A percentile compares a stretch with the other conserved stretches of the same genome.
These are phyloP conservation scores for Candida ascalaphidarum DNA, from an alignment of 805 yeast genomes.

Conservation along the genomic window DNA sequence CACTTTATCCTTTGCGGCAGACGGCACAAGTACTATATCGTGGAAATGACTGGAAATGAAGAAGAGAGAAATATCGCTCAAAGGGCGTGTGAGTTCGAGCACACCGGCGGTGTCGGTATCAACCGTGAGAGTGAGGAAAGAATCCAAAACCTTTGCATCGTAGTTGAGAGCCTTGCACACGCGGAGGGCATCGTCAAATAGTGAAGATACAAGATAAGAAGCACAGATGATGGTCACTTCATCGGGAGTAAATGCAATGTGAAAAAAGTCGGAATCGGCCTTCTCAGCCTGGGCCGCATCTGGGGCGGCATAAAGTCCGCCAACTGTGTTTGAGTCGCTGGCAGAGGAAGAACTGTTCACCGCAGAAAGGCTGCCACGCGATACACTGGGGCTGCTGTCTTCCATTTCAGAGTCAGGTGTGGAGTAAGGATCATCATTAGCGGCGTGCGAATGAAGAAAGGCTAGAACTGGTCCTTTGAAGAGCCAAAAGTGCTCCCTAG, in stretches of 20 bases:
- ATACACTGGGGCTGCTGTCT: no score
- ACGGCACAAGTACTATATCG: conserved; percentile 56
- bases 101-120: conserved; percentile 56
- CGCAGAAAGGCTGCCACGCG: no score
- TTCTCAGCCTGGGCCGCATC: no score
- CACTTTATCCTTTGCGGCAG: conserved; percentile 33
- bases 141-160: conserved; percentile 25
- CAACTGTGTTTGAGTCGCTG: no score
- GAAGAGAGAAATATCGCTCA: conserved; percentile 52
- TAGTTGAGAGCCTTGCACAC: conserved; percentile 23
- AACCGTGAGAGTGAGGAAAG: conserved; percentile 48
- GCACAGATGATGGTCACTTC: conserved; percentile 57
- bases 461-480: conserved; percentile 41
- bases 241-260: conserved; percentile 52
- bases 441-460: not conserved
- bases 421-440: no score
- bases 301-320: no score
- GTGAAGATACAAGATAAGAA: no score
- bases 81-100: conserved; percentile 47
- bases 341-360: no score
- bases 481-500: conserved; percentile 44
- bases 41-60: conserved; percentile 57
- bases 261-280: no score
- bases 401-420: no score
- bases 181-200: no score